Base-by-base conservation (phyloP, 1,139 yeast genomes). In the Saccharomyces hybrid region DNA sequence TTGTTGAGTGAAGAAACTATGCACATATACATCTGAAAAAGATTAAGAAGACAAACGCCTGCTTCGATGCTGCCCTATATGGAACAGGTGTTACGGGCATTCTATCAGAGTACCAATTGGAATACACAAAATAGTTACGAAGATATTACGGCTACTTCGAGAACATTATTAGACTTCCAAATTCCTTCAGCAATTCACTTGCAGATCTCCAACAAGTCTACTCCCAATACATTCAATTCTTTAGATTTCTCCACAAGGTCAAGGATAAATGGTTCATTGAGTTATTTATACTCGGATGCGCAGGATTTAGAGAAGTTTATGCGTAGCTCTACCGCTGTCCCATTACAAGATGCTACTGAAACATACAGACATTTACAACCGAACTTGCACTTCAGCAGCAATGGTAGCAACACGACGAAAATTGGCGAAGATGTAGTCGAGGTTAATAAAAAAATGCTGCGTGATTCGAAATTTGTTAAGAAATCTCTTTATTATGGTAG, bases 61-160 rank as follows among this genome's bases (percentile, higher is more conserved):
- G 3, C 12, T 12, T 38, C 24, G 38, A 89, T 90, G 97, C 77
- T 84, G 62, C 80, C 82, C 52, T 88, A 86, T 71, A 88, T 89
- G 95, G 96, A 90, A 65, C 85, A 86, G 69, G 80, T 90, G 48
- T 84, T 84, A 61, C 77, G 78, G 69, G 81, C 89, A 62, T 90
- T 87, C 71, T 81, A 84, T 69, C 71, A 74, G 52, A 71, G 85
- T 42, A 84, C 95, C 1, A 77, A 77, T 12, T 90, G 96, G 96
- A 82, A 84, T 63, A 81, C 81, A 57, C 89, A 87, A 61, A 86
- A 86, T 69, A 78, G 86, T 49, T 88, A 85, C 66, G 85, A 89
- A 55, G 82, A 83, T 62, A 78, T 89, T 44, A 80, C 85, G 0
- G 84, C 86, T 26, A 83, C 91, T 0, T 81, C 95, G 0, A 80